Base-by-base conservation (phyloP, 73 alveolate genomes). In the Blepharisma japonicum region DNA sequence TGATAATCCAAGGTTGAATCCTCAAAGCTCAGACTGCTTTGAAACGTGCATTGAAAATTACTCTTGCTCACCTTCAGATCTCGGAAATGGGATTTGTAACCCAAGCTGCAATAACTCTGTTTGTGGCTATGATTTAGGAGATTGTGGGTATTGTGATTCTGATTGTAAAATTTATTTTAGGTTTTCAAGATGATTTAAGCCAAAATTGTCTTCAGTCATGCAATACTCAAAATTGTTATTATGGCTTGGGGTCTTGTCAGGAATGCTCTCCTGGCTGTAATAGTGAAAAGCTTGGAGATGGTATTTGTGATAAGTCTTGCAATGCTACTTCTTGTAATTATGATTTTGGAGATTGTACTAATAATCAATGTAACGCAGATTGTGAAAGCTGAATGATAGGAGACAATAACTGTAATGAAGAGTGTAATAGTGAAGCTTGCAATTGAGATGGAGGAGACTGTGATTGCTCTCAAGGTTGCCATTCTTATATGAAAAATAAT, bases 271-370 rank as follows among this genome's bases (percentile, higher is more conserved):
- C 68, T 53, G 68, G 23, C 23, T 53, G 68, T 20, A n/a, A 53
- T 20, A 53, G 68, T 53, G 68, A 53, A 53, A n/a, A 1, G 18
- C 68, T 53, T 14, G 68, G 68, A 14, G 68, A 53, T 3, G 4
- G 68, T n/a, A n/a, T n/a, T 53, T 53, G 68, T 53, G 68, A 53
- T 53, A n/a, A 53, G 3, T 53, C 68, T n/a, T 53, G 68, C 68
- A 53, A 53, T 53, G 4, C 3, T 53, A 2, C 0, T 3, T 20
- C 2, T 1, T 53, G 68, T 53, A 53, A 53, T 53, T 53, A n/a
- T 20, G 68, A 53, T 20, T 20, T n/a, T n/a, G 68, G 68, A 53
- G 68, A 53, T 53, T 53, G 68, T 3, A 20, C 0, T 53, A 32
- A 32, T 32, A 32, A 32, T 32, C 42, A 32, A 32, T 32, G 42